A percentile compares a stretch with the other conserved stretches of the same genome.
Conservation (phyloP, 148 eudicot species). For the Diospyros lotus region DNA sequence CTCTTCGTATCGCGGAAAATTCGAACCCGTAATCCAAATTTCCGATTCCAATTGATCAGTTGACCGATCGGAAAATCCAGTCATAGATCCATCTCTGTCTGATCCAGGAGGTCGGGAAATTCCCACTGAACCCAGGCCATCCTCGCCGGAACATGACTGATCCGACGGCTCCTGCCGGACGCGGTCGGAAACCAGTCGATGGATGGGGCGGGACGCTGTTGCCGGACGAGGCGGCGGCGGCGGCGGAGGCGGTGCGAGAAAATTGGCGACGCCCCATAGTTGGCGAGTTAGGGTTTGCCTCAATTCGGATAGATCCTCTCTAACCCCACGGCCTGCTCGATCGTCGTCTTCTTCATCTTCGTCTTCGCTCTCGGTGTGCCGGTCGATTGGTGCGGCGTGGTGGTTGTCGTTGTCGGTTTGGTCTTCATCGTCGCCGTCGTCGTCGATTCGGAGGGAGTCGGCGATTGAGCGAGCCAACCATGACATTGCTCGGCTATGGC, state of each 20-base stretch:
- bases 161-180: constrained; percentile 17
- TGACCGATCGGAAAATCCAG: constrained; percentile 6
- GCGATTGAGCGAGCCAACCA: constrained; percentile 89
- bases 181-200: constrained; percentile 12
- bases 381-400: neutral
- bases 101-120: constrained; percentile 1
- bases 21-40: constrained; percentile 7
- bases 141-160: constrained; percentile 21
- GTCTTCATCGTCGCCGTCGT: constrained; percentile 20
- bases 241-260: constrained; percentile 74
- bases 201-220: neutral
- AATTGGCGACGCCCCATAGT: constrained; percentile 76
- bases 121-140: constrained; percentile 12
- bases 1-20: constrained; percentile 6
- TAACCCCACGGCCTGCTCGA: constrained; percentile 40
- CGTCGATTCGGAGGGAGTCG: constrained; percentile 68
- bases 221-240: constrained; percentile 29
- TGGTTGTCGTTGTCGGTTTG: neutral
- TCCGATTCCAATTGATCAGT: constrained; percentile 12
- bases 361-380: neutral
- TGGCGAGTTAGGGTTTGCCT: constrained; percentile 68
- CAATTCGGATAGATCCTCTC: constrained; percentile 70
- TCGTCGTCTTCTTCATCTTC: constrained; percentile 13
- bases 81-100: constrained; percentile 1
- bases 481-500: constrained; percentile 35